phyloP scores from a whole-genome alignment of 768 basidiomycete genomes.

The Amyloporia xantha region DNA sequence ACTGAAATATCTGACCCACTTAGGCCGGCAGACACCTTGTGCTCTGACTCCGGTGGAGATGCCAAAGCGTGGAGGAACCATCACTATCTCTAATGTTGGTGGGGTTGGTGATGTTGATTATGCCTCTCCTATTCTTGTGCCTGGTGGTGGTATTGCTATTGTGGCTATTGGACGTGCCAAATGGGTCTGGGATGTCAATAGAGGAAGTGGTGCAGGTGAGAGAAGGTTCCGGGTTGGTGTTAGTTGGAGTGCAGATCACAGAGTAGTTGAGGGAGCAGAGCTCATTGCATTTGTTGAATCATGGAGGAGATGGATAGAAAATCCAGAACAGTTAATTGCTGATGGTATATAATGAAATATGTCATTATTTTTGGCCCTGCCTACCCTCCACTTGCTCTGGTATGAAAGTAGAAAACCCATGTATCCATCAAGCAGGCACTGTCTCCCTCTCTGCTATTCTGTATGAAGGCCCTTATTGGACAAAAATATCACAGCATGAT shows the following conservation, averaged over 20 bases:
- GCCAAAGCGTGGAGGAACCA: conserved; percentile 69
- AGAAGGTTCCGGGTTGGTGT: conserved; percentile 54
- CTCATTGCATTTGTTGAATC: conserved; percentile 81
- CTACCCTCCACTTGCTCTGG: too few species aligned
- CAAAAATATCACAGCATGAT: too few species aligned
- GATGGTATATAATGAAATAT: conserved; percentile 25
- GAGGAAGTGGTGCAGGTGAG: conserved; percentile 40
- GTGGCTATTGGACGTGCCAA: conserved; percentile 74
- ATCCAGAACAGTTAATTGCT: conserved; percentile 61
- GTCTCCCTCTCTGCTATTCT: too few species aligned
- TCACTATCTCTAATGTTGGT: conserved; percentile 80
- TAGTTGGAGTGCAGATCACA: conserved; percentile 84
- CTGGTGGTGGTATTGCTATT: conserved; percentile 80
- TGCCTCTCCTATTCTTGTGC: conserved; percentile 71
- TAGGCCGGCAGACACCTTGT: conserved; percentile 62
- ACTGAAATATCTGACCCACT: conserved; percentile 52
- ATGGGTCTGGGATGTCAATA: conserved; percentile 69
- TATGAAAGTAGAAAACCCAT: too few species aligned
- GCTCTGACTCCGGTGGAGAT: conserved; percentile 62
- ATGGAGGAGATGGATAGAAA: conserved; percentile 78
- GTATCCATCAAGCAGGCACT: too few species aligned
- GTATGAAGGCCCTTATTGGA: too few species aligned
- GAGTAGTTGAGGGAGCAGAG: conserved; percentile 86
- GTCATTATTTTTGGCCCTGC: too few species aligned
- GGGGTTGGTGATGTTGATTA: conserved; percentile 66